These are phyloP conservation scores for Deakozyma indianensis DNA, from an alignment of 805 yeast genomes.

Conservation along the genomic window DNA sequence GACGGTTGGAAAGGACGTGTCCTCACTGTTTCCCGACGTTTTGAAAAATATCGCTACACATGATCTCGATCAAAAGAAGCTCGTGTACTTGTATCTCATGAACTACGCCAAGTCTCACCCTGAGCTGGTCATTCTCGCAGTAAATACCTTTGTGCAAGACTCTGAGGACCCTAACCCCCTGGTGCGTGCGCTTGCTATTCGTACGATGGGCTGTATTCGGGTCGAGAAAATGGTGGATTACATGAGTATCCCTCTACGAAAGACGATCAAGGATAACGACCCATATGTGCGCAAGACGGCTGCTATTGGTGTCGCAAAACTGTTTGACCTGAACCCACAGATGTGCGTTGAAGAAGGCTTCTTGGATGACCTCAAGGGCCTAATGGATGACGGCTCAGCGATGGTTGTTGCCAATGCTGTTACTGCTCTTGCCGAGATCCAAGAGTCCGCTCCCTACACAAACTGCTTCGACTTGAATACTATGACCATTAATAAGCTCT, in stretches of 20 bases:
- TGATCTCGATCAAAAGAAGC: slow-evolving; percentile 90
- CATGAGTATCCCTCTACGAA: slow-evolving; percentile 75
- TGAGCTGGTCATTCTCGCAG: slow-evolving; percentile 88
- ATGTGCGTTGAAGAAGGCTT: slow-evolving; percentile 83
- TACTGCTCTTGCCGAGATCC: slow-evolving; percentile 72
- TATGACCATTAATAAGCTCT: slow-evolving; percentile 36
- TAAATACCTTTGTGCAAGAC: slow-evolving; percentile 89
- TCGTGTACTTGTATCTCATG: slow-evolving; percentile 89
- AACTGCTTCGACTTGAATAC: slow-evolving; percentile 30
- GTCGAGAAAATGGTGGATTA: slow-evolving; percentile 93
- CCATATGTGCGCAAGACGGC: slow-evolving; percentile 98
- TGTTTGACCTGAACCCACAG: slow-evolving; percentile 71
- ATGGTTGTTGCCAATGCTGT: slow-evolving; percentile 96
- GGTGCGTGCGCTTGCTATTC: slow-evolving; percentile 86
- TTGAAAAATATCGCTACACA: slow-evolving; percentile 93
- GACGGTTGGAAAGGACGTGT: slow-evolving; percentile 96
- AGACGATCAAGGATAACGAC: slow-evolving; percentile 80
- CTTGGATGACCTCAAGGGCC: slow-evolving; percentile 44
- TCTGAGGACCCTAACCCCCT: slow-evolving; percentile 94
- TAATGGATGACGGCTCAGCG: slow-evolving; percentile 81
- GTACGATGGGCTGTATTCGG: slow-evolving; percentile 97
- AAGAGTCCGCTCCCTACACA: slow-evolving; percentile 45
- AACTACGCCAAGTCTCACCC: slow-evolving; percentile 96
- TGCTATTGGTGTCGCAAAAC: slow-evolving; percentile 90
- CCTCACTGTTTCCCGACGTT: slow-evolving; percentile 88